Percentiles rank a stretch among this genome's conserved stretches.
Evolutionary conservation across 2,329 filamentous ascomycete genomes (phyloP).

Genomic region (Colletotrichum zoysiae): DNA sequence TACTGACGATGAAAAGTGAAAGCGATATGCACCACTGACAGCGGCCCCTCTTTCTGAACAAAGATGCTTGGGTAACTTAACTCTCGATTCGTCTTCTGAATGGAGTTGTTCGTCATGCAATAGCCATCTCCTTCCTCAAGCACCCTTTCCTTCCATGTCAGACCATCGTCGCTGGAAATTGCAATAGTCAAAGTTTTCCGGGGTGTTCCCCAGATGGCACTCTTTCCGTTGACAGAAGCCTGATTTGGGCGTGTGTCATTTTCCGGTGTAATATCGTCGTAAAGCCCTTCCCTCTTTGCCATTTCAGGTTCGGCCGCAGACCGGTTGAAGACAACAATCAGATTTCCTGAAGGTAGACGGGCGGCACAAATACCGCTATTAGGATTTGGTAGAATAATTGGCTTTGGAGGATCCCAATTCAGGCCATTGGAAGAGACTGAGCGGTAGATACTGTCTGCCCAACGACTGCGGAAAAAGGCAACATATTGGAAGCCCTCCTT

Average conservation of each 20-base stretch:
- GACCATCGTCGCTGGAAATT: conserved; percentile 52
- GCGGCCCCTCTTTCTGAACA: conserved; percentile 46
- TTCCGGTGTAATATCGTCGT: conserved; percentile 58
- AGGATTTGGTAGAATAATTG: conserved; percentile 56
- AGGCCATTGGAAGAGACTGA: conserved; percentile 56
- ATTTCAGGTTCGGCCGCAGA: conserved; percentile 51
- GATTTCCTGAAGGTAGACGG: conserved; percentile 51
- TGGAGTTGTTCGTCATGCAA: conserved; percentile 60
- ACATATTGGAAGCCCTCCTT: conserved; percentile 48
- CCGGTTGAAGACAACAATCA: conserved; percentile 57
- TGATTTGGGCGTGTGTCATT: conserved; percentile 56
- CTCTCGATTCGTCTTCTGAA: conserved; percentile 56
- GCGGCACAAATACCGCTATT: conserved; percentile 57
- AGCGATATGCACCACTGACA: conserved; percentile 50
- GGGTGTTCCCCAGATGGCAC: conserved; percentile 59
- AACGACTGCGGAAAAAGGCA: conserved; percentile 57
- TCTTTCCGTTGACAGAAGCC: conserved; percentile 50
- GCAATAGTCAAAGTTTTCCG: conserved; percentile 52
- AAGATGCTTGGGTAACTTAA: conserved; percentile 59
- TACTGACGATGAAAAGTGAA: conserved; percentile 58
- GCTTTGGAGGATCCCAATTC: conserved; percentile 52
- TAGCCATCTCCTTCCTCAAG: conserved; percentile 60
- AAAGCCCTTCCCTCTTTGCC: conserved; percentile 54
- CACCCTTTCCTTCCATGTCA: conserved; percentile 54
- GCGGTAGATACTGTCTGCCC: conserved; percentile 58